These are phyloP conservation scores for Blastobotrys persicus DNA, from an alignment of 1,139 yeast genomes.

Conservation along the genomic window DNA sequence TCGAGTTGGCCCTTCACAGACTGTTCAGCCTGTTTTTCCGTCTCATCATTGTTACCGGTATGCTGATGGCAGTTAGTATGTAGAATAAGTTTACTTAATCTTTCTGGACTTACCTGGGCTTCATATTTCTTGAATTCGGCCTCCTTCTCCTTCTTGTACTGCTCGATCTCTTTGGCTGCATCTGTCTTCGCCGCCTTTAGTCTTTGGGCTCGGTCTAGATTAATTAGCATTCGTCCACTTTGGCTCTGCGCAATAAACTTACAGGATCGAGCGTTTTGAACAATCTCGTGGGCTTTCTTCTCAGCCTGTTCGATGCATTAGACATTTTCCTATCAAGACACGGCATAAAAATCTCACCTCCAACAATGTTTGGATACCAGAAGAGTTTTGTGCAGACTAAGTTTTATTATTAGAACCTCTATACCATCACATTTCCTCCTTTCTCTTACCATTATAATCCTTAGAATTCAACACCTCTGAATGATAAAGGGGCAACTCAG, in stretches of 20 bases:
- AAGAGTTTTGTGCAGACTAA: slow-evolving; percentile 44
- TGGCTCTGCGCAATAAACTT: slow-evolving; percentile 29
- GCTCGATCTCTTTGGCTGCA: slow-evolving; percentile 85
- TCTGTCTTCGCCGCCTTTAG: slow-evolving; percentile 93
- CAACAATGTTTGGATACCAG: slow-evolving; percentile 45
- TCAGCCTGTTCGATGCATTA: slow-evolving; percentile 56
- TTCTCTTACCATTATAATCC: slow-evolving; percentile 15
- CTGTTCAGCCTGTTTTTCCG: slow-evolving; percentile 68
- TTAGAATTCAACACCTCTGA: slow-evolving; percentile 7
- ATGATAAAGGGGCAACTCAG: slow-evolving; percentile 8
- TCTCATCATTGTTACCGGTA: slow-evolving; percentile 62
- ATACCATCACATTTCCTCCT: background rate
- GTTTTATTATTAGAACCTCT: background rate
- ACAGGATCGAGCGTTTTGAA: slow-evolving; percentile 81
- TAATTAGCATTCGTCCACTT: slow-evolving; percentile 1
- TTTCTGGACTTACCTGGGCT: slow-evolving; percentile 32
- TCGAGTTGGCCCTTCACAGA: slow-evolving; percentile 45
- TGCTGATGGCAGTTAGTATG: slow-evolving; percentile 37
- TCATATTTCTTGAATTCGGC: slow-evolving; percentile 73
- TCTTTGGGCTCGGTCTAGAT: slow-evolving; percentile 68
- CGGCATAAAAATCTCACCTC: slow-evolving; percentile 30
- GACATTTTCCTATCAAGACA: background rate
- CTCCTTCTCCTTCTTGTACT: slow-evolving; percentile 83
- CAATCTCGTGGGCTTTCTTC: slow-evolving; percentile 94
- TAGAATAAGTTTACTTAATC: too few species aligned